phyloP scores from a whole-genome alignment of 208 protist genomes.

The Histomonas meleagridis region DNA sequence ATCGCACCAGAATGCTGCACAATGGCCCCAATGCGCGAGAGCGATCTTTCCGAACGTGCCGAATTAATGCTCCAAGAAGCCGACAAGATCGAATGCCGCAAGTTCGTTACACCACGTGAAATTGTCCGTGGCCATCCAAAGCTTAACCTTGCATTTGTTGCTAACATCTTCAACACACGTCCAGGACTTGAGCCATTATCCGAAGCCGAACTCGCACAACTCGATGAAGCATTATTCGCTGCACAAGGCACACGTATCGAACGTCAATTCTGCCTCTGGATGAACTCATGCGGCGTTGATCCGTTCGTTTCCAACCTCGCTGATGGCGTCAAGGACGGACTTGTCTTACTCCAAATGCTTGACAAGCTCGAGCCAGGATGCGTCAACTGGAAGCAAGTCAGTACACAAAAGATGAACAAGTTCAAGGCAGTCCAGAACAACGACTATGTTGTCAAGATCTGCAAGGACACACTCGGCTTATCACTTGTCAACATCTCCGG shows the following conservation, averaged over 20 bases:
- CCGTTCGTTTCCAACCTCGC: slow-evolving; percentile 45
- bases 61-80: slow-evolving; percentile 48
- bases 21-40: slow-evolving; percentile 44
- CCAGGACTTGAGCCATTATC: slow-evolving; percentile 51
- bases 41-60: slow-evolving; percentile 46
- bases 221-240: slow-evolving; percentile 23
- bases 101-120: slow-evolving; percentile 44
- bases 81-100: slow-evolving; percentile 46
- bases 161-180: slow-evolving; percentile 54
- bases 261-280: slow-evolving; percentile 55
- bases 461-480: slow-evolving; percentile 40
- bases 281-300: slow-evolving; percentile 53
- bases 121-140: background rate
- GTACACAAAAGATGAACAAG: slow-evolving; percentile 46
- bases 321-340: slow-evolving; percentile 46
- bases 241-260: slow-evolving; percentile 50
- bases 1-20: slow-evolving; percentile 52
- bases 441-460: slow-evolving; percentile 48
- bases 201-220: slow-evolving; percentile 43
- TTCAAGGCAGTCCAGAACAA: slow-evolving; percentile 53
- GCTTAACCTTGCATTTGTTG: slow-evolving; percentile 55
- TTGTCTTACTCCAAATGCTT: slow-evolving; percentile 45
- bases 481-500: slow-evolving; percentile 48
- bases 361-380: slow-evolving; percentile 50
- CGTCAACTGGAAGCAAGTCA: slow-evolving; percentile 45